Conservation (phyloP, 257 asterid genomes). For the Linaria vulgaris region DNA sequence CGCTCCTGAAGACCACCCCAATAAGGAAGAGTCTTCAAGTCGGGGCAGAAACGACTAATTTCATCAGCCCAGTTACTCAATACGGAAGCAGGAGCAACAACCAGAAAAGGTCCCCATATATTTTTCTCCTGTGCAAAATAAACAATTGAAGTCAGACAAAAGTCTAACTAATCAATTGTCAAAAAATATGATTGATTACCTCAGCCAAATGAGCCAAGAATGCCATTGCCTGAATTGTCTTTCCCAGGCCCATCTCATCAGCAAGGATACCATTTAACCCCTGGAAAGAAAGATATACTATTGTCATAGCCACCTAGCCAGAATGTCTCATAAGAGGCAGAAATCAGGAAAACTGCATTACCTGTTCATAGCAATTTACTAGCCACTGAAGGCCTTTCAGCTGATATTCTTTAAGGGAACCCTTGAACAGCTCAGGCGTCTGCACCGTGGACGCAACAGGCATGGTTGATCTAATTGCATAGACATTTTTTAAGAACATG, state of each 20-base stretch:
- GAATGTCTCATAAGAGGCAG: constrained; percentile 22
- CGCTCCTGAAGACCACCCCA: constrained; percentile 97
- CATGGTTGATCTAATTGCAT: constrained; percentile 84
- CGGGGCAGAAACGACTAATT: constrained; percentile 98
- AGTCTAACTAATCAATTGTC: constrained; percentile 16
- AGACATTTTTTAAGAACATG: constrained; percentile 19
- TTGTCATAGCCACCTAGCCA: constrained; percentile 22
- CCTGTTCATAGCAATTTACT: constrained; percentile 99
- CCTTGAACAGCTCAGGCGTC: constrained; percentile 86
- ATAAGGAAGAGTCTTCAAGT: constrained; percentile 88
- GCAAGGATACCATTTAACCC: constrained; percentile 99
- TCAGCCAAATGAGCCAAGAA: constrained; percentile 98
- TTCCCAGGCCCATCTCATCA: constrained; percentile 99
- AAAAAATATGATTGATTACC: constrained; percentile 45
- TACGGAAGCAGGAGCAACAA: constrained; percentile 98
- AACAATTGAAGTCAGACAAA: constrained; percentile 29
- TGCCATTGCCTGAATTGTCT: constrained; percentile 99
- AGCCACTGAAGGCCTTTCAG: constrained; percentile 99
- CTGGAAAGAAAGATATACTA: constrained; percentile 35
- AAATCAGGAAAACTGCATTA: constrained; percentile 27
- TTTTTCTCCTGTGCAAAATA: constrained; percentile 68
- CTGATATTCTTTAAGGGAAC: constrained; percentile 91
- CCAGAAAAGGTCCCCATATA: constrained; percentile 99
- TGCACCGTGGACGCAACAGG: constrained; percentile 90
- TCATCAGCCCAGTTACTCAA: constrained; percentile 98